phyloP scores from a whole-genome alignment of 805 yeast genomes.

The Candida railenensis region DNA sequence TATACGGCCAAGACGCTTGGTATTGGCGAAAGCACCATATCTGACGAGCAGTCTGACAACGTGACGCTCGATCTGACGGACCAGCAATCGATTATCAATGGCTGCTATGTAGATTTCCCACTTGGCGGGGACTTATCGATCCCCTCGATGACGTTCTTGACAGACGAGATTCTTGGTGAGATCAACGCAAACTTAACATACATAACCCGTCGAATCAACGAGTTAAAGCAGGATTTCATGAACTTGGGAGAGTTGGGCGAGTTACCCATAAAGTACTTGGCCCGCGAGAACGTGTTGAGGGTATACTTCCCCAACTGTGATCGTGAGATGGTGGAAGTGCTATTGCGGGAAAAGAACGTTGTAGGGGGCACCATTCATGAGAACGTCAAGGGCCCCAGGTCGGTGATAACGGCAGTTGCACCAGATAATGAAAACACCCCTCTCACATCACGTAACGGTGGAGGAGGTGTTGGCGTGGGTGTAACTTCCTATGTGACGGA shows the following conservation, averaged over 20 bases:
- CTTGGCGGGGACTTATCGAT: constrained; percentile 17
- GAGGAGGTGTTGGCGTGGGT: constrained; percentile 3
- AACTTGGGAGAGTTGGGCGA: constrained; percentile 60
- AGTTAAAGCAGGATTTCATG: constrained; percentile 42
- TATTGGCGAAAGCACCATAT: constrained; percentile 18
- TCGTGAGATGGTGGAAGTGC: constrained; percentile 49
- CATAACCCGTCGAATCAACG: constrained; percentile 41
- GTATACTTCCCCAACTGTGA: constrained; percentile 76
- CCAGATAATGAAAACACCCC: not conserved
- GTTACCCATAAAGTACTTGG: constrained; percentile 54
- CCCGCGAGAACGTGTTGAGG: constrained; percentile 39
- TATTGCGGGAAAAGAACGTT: constrained; percentile 61
- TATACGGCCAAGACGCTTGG: constrained; percentile 18
- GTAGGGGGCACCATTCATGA: constrained; percentile 53
- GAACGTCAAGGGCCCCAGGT: constrained; percentile 8
- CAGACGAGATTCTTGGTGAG: constrained; percentile 39
- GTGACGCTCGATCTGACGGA: constrained; percentile 5
- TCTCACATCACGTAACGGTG: not conserved
- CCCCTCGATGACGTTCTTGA: constrained; percentile 32
- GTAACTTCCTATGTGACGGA: constrained; percentile 10
- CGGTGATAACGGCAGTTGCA: not conserved
- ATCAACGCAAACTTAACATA: constrained; percentile 57
- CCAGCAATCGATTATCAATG: constrained; percentile 9
- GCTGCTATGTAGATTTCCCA: constrained; percentile 37
- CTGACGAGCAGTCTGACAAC: constrained; percentile 14